phyloP scores from a whole-genome alignment of 2,329 filamentous ascomycete species.

The Penicillium concentricum region DNA sequence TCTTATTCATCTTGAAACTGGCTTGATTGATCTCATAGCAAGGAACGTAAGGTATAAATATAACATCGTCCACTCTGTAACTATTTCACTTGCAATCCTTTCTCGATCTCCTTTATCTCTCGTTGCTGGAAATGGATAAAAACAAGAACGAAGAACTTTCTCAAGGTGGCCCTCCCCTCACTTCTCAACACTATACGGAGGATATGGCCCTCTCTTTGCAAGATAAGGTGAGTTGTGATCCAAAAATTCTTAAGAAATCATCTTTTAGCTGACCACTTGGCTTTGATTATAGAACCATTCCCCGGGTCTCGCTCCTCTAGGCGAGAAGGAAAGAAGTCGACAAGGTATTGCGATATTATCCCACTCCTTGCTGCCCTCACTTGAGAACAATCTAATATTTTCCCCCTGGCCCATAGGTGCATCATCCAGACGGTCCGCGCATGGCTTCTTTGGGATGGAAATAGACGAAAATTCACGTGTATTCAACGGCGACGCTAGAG shows the following conservation, averaged over 20 bases:
- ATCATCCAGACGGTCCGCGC: background rate
- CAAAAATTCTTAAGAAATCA: background rate
- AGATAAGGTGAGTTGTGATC: background rate
- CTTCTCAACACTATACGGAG: background rate
- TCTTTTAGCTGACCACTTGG: background rate
- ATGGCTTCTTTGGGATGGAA: background rate
- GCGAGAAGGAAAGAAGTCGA: background rate
- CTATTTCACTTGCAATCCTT: too few species aligned
- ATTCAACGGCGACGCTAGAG: background rate
- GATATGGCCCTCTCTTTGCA: background rate
- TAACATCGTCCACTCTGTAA: too few species aligned
- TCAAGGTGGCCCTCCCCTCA: background rate
- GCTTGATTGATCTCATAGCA: too few species aligned
- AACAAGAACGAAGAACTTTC: background rate
- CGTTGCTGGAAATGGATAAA: too few species aligned
- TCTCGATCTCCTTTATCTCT: too few species aligned
- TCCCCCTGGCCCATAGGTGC: background rate
- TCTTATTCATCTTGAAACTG: too few species aligned
- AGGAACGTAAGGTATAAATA: too few species aligned
- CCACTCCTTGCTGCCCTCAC: background rate
- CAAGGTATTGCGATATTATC: background rate
- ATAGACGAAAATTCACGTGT: background rate
- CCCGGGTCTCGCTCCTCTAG: background rate
- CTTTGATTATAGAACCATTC: background rate
- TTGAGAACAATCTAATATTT: background rate